These are phyloP conservation scores for Nicotiana undulata DNA, from an alignment of 257 asterid genomes.

Conservation along the genomic window DNA sequence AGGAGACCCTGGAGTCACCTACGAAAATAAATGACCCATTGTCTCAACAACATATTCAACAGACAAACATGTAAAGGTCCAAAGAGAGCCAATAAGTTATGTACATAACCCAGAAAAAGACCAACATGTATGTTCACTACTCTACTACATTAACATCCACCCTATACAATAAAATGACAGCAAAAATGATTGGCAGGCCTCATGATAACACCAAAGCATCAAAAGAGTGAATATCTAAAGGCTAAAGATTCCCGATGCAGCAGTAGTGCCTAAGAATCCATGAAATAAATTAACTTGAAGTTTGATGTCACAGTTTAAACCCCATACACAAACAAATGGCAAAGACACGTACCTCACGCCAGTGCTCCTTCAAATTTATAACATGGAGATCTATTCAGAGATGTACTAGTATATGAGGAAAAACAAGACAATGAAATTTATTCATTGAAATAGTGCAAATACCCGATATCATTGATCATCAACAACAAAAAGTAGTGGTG, in stretches of 20 bases:
- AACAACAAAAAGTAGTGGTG: not conserved
- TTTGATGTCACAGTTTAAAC: not conserved
- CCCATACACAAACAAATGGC: not conserved
- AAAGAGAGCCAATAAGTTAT: no score
- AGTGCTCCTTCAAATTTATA: not conserved
- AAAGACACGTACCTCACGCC: not conserved
- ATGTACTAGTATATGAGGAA: not conserved
- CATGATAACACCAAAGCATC: not conserved
- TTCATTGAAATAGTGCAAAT: not conserved
- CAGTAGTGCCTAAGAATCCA: not conserved
- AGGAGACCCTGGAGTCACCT: slow-evolving; percentile 91
- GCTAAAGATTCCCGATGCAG: not conserved
- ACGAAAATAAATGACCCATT: not conserved
- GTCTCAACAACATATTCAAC: not conserved
- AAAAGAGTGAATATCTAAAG: not conserved
- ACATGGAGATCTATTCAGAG: not conserved
- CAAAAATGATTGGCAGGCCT: not conserved
- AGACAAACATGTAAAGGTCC: not conserved
- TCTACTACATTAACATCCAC: not conserved
- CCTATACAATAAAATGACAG: not conserved
- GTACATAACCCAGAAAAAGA: not conserved
- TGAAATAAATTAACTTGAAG: not conserved
- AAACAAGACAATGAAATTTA: not conserved
- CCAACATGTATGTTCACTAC: not conserved
- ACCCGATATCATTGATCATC: not conserved